phyloP scores from a whole-genome alignment of 257 asterid species.

The Anisodus tanguticus region DNA sequence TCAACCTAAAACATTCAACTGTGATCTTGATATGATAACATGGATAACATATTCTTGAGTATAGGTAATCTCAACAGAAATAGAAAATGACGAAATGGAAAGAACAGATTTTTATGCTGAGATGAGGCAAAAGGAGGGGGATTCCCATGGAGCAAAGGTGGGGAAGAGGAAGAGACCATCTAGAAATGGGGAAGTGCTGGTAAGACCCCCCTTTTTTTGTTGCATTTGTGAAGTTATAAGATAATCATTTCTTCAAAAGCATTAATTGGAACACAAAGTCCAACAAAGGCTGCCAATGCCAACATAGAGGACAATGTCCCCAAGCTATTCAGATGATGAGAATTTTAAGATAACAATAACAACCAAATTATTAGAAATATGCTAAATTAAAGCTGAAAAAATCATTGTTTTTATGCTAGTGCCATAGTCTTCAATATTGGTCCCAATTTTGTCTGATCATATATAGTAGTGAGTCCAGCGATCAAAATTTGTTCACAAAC shows the following conservation, averaged over 20 bases:
- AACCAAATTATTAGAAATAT: too few relatives aligned
- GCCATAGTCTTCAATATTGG: not conserved
- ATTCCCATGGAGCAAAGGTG: not conserved
- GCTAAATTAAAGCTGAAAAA: not conserved
- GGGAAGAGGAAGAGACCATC: not conserved
- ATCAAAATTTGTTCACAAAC: not conserved
- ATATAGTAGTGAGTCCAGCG: not conserved
- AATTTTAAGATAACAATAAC: too few relatives aligned
- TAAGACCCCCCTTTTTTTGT: not conserved
- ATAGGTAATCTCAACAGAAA: not conserved
- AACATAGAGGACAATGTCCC: too few relatives aligned
- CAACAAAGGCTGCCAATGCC: not conserved
- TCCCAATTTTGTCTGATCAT: not conserved
- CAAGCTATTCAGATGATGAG: too few relatives aligned
- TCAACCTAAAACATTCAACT: too few relatives aligned
- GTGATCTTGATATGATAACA: not conserved
- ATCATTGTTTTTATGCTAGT: not conserved
- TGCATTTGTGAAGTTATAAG: not conserved
- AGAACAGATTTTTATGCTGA: not conserved
- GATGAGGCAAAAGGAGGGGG: not conserved
- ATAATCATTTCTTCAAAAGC: not conserved
- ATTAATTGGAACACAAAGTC: not conserved
- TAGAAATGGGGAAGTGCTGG: not conserved
- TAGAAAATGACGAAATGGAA: not conserved
- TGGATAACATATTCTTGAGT: not conserved